Evolutionary conservation across 345 rosid genomes (phyloP).

Genomic region (Arabidopsis arenosa): DNA sequence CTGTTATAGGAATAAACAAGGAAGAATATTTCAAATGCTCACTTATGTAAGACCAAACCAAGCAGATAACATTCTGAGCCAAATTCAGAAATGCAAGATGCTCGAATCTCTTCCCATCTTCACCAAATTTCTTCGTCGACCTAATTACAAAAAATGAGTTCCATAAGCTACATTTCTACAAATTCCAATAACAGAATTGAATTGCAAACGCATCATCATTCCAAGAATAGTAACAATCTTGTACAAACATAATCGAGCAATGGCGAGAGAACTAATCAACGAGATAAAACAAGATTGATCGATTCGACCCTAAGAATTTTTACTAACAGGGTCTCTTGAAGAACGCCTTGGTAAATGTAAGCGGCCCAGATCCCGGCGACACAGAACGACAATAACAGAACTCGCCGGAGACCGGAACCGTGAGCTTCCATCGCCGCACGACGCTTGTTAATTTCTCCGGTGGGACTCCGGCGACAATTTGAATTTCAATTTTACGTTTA

Average conservation of each 20-base stretch:
- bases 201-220: slow-evolving; percentile 9
- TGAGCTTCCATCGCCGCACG: slow-evolving; percentile 62
- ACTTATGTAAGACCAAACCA: slow-evolving; percentile 94
- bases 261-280: background rate
- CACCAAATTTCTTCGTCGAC: slow-evolving; percentile 92
- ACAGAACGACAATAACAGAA: slow-evolving; percentile 74
- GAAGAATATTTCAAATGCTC: slow-evolving; percentile 43
- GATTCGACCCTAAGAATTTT: background rate
- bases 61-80: slow-evolving; percentile 93
- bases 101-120: slow-evolving; percentile 89
- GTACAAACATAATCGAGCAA: slow-evolving; percentile 14
- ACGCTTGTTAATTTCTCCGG: slow-evolving; percentile 26
- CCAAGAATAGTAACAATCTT: slow-evolving; percentile 17
- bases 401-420: slow-evolving; percentile 72
- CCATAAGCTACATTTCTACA: slow-evolving; percentile 3
- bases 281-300: background rate
- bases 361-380: slow-evolving; percentile 98
- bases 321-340: slow-evolving; percentile 91
- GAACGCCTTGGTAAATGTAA: slow-evolving; percentile 94
- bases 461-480: slow-evolving; percentile 8
- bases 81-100: slow-evolving; percentile 90
- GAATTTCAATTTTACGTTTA: background rate
- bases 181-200: slow-evolving; percentile 6
- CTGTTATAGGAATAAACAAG: too few relatives aligned
- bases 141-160: slow-evolving; percentile 43